Evolutionary conservation across 208 protist species (phyloP).

Genomic region (Trichomonas vaginalis): DNA sequence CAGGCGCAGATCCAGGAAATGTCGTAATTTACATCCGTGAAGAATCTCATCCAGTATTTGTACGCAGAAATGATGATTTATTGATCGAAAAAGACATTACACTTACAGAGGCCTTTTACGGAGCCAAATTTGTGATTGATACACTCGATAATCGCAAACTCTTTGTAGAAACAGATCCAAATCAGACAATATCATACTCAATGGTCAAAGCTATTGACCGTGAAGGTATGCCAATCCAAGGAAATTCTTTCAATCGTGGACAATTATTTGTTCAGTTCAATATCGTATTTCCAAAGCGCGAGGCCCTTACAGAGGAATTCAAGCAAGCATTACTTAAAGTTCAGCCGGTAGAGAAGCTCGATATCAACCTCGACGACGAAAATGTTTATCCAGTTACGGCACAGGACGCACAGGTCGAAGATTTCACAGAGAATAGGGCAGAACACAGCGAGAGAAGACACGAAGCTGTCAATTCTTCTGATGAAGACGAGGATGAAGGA

Average conservation of each 20-base stretch:
- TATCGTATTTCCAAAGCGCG: background rate
- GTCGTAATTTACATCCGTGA: background rate
- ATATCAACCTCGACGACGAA: background rate
- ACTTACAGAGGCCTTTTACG: background rate
- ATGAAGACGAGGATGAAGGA: background rate
- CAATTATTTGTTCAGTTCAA: background rate
- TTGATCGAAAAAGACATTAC: background rate
- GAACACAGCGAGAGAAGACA: background rate
- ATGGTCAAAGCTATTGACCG: background rate
- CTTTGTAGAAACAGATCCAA: background rate
- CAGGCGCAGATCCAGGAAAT: background rate
- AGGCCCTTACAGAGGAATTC: background rate
- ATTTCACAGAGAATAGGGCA: background rate
- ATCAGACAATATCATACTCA: background rate
- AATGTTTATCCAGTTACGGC: background rate
- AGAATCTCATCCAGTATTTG: background rate
- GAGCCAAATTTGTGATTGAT: background rate
- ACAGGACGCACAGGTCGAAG: background rate
- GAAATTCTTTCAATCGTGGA: background rate
- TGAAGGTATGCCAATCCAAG: slow-evolving; percentile 1
- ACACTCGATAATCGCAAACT: slow-evolving; percentile 4
- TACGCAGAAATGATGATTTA: background rate
- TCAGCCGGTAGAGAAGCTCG: background rate
- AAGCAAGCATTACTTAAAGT: background rate
- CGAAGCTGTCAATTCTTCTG: background rate